Evolutionary conservation across 768 basidiomycete genomes (phyloP).

Genomic region (Xerocomellus dryophilus): DNA sequence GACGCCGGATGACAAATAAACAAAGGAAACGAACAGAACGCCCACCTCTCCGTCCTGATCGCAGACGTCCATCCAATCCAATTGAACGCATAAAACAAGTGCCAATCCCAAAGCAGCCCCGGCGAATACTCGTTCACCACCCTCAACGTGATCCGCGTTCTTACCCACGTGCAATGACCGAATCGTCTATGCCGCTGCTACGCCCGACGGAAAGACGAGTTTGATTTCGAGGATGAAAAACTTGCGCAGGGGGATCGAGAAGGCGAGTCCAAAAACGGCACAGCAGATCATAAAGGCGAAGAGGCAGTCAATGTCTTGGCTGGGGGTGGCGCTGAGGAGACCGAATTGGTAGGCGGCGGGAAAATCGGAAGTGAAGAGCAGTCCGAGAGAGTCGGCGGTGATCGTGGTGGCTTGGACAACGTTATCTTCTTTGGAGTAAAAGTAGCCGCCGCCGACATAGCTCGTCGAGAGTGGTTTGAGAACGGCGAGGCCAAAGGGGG

Average conservation of each 20-base stretch:
- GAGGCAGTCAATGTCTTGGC: constrained; percentile 52
- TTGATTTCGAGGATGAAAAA: constrained; percentile 52
- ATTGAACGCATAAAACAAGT: constrained; percentile 59
- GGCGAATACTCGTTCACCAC: constrained; percentile 57
- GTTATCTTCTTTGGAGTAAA: constrained; percentile 62
- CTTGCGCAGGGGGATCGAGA: constrained; percentile 59
- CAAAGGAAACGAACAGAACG: constrained; percentile 31
- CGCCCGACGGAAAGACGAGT: constrained; percentile 60
- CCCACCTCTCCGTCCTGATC: constrained; percentile 57
- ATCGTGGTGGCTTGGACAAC: constrained; percentile 18
- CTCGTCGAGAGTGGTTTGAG: constrained; percentile 52
- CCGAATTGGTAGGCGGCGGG: constrained; percentile 59
- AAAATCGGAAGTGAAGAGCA: constrained; percentile 57
- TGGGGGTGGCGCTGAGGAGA: constrained; percentile 44
- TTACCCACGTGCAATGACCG: constrained; percentile 54
- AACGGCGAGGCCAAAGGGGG: constrained; percentile 53
- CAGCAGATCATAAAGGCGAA: constrained; percentile 53
- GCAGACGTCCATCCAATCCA: constrained; percentile 58
- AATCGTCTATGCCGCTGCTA: constrained; percentile 65
- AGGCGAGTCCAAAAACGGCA: constrained; percentile 63
- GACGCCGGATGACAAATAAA: neutral
- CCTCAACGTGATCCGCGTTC: constrained; percentile 50
- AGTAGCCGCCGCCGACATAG: constrained; percentile 48
- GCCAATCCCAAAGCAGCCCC: constrained; percentile 62
- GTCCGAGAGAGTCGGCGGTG: constrained; percentile 57